Percentiles rank a stretch among this genome's conserved stretches.
These are phyloP conservation scores for Trametes meyenii DNA, from an alignment of 768 basidiomycete genomes.

Conservation along the genomic window DNA sequence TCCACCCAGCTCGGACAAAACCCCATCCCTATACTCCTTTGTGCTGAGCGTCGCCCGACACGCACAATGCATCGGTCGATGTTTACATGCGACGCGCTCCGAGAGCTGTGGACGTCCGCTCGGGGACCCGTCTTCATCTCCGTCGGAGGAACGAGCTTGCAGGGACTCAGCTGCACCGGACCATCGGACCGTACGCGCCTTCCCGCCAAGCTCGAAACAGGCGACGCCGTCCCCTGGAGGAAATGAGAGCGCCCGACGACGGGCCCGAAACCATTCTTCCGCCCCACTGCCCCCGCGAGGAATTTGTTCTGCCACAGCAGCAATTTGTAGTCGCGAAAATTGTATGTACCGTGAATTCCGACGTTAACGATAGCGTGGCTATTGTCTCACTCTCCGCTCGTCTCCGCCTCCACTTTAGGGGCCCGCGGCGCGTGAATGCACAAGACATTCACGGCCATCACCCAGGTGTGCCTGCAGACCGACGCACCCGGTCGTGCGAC, in stretches of 20 bases:
- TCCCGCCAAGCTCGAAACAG: too few relatives aligned
- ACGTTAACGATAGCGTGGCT: too few relatives aligned
- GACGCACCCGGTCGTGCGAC: too few relatives aligned
- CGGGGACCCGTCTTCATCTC: too few relatives aligned
- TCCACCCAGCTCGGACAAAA: background rate
- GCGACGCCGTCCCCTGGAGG: background rate
- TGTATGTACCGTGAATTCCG: background rate
- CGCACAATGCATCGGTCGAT: too few relatives aligned
- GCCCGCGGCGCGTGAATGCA: too few relatives aligned
- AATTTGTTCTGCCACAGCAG: background rate
- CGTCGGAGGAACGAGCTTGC: background rate
- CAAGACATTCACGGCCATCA: too few relatives aligned
- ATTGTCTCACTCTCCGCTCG: background rate
- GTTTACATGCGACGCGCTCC: too few relatives aligned
- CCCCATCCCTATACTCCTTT: background rate
- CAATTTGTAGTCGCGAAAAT: background rate
- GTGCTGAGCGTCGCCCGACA: too few relatives aligned
- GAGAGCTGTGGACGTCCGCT: too few relatives aligned
- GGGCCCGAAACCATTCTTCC: conserved; percentile 6
- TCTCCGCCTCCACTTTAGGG: too few relatives aligned
- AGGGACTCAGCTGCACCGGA: background rate
- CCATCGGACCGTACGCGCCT: background rate
- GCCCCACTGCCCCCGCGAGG: conserved; percentile 12
- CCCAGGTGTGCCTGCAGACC: too few relatives aligned
- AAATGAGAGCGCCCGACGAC: background rate